Conservation (phyloP, 768 basidiomycete genomes). For the Kwoniella botswanensis region DNA sequence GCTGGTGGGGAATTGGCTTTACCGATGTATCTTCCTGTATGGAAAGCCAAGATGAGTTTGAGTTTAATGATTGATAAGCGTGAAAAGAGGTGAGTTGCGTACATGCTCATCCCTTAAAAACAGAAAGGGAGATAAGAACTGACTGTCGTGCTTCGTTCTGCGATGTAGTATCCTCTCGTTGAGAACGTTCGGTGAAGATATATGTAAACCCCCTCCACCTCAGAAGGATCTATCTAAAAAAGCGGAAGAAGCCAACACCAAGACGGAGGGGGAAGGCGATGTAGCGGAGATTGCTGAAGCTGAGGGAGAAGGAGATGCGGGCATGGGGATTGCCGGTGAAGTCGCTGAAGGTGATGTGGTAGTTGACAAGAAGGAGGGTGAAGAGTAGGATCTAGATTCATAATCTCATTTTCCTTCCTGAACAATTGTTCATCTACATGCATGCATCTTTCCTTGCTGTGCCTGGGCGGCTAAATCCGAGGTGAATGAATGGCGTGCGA, state of each 20-base stretch:
- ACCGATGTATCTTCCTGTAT: slow-evolving; percentile 87
- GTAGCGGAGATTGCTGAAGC: slow-evolving; percentile 3
- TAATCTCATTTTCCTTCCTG: too few species aligned
- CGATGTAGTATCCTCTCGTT: slow-evolving; percentile 76
- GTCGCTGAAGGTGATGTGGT: slow-evolving; percentile 17
- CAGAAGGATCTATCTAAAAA: slow-evolving; percentile 14
- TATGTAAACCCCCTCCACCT: slow-evolving; percentile 62
- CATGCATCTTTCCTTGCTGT: neutral
- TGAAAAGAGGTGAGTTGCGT: slow-evolving; percentile 75
- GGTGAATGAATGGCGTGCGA: neutral
- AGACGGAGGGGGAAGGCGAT: slow-evolving; percentile 12
- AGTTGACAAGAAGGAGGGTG: neutral
- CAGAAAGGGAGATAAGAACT: neutral
- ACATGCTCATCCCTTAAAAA: neutral
- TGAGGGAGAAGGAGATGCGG: slow-evolving; percentile 12
- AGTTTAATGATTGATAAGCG: slow-evolving; percentile 95
- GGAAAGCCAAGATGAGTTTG: slow-evolving; percentile 88
- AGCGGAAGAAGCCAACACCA: neutral
- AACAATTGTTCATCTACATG: neutral
- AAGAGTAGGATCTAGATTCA: neutral
- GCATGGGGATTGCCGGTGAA: slow-evolving; percentile 23
- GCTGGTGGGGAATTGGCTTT: slow-evolving; percentile 67
- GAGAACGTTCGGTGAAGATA: slow-evolving; percentile 79
- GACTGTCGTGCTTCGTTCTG: neutral
- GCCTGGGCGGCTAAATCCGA: slow-evolving; percentile 3